Evolutionary conservation across 2,329 filamentous ascomycete species (phyloP).

Genomic region (Endothia cerciana): DNA sequence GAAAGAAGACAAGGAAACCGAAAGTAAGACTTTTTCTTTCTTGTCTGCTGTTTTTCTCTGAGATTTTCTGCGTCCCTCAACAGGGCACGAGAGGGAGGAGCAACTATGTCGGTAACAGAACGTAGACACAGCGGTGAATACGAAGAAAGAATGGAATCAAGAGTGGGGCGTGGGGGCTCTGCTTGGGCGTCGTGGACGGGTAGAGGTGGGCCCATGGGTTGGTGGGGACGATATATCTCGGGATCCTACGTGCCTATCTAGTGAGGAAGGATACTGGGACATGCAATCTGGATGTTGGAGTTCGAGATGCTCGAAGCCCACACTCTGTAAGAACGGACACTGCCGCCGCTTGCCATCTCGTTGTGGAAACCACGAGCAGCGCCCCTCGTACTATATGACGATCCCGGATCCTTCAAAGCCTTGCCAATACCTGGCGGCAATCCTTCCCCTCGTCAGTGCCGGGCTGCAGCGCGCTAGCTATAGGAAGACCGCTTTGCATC

Average conservation of each 20-base stretch:
- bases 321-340: not conserved
- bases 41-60: not conserved
- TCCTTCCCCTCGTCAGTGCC: not conserved
- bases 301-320: not conserved
- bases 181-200: not conserved
- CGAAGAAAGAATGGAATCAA: not conserved
- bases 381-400: not conserved
- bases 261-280: not conserved
- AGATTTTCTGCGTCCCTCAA: not conserved
- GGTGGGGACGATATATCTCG: not conserved
- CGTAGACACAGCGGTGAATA: not conserved
- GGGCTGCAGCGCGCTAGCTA: slow-evolving; percentile 1
- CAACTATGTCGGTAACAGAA: not conserved
- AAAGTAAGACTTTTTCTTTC: no score
- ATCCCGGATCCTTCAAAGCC: not conserved
- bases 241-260: not conserved
- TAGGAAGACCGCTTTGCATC: not conserved
- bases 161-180: not conserved
- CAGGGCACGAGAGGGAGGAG: not conserved
- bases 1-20: no score
- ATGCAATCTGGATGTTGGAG: not conserved
- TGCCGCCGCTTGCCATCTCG: not conserved
- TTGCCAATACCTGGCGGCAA: not conserved
- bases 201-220: not conserved
- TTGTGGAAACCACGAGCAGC: not conserved